Evolutionary conservation across 1,284 basidiomycete species (phyloP).

Genomic region (Porodaedalea pini): DNA sequence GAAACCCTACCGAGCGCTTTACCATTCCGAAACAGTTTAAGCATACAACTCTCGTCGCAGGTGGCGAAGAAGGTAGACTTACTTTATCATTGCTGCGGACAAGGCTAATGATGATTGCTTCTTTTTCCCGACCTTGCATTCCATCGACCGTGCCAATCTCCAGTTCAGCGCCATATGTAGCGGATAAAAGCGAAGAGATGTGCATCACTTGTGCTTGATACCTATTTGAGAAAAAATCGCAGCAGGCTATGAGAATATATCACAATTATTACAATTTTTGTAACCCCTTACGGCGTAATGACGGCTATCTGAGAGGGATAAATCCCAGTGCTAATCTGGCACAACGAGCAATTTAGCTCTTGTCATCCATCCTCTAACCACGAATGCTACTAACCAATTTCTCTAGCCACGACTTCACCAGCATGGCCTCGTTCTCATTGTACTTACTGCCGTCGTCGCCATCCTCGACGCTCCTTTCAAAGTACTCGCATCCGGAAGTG

Average conservation of each 20-base stretch:
- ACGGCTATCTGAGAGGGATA: conserved; percentile 78
- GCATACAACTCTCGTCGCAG: neutral
- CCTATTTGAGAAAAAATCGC: conserved; percentile 30
- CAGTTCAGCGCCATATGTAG: conserved; percentile 62
- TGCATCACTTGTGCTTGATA: conserved; percentile 92
- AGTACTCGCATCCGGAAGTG: conserved; percentile 90
- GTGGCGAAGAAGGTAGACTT: conserved; percentile 1
- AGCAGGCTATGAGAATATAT: neutral
- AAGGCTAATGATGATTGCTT: conserved; percentile 85
- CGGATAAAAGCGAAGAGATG: conserved; percentile 69
- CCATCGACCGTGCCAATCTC: conserved; percentile 92
- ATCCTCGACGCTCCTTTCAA: conserved; percentile 60
- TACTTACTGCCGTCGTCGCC: conserved; percentile 81
- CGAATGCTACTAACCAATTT: conserved; percentile 55
- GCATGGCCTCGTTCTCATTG: conserved; percentile 89
- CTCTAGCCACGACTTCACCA: conserved; percentile 81
- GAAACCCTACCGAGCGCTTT: conserved; percentile 85
- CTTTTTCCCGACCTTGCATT: conserved; percentile 90
- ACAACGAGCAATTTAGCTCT: neutral
- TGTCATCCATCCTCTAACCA: neutral
- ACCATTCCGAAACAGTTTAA: conserved; percentile 10
- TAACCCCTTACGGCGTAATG: conserved; percentile 76
- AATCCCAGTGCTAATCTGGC: conserved; percentile 68
- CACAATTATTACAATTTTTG: neutral
- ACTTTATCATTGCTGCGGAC: conserved; percentile 85